These are phyloP conservation scores for Epichloe uncinata DNA, from an alignment of 2,329 filamentous ascomycete species.

Conservation along the genomic window DNA sequence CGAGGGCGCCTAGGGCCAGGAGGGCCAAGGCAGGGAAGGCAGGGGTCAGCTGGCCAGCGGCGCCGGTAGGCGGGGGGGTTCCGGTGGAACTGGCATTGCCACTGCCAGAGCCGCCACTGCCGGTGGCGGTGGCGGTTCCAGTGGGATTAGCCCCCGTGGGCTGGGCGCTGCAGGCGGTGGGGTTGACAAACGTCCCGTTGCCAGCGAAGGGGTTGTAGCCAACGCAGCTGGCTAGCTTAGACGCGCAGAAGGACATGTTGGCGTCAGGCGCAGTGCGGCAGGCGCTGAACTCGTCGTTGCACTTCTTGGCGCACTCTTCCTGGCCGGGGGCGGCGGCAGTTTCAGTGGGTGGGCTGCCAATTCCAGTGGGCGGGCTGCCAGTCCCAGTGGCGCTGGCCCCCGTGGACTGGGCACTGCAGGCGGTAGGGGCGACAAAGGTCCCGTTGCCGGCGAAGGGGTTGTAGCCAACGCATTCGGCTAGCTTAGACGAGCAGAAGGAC, in stretches of 20 bases:
- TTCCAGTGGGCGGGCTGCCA: too few species aligned
- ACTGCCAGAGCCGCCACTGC: too few species aligned
- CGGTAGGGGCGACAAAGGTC: too few species aligned
- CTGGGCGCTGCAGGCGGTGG: constrained; percentile 9
- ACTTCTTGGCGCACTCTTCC: constrained; percentile 10
- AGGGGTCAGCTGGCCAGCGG: constrained; percentile 11
- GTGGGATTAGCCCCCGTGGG: neutral
- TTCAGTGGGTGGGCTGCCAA: too few species aligned
- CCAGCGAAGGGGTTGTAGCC: constrained; percentile 13
- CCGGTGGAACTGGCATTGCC: too few species aligned
- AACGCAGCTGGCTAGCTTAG: constrained; percentile 13
- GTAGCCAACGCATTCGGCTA: too few species aligned
- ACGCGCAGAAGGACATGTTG: constrained; percentile 14
- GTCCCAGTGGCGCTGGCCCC: too few species aligned
- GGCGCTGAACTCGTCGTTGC: constrained; percentile 7
- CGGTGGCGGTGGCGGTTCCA: neutral
- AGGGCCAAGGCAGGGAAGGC: constrained; percentile 12
- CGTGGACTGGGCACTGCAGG: too few species aligned
- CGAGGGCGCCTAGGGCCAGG: constrained; percentile 13
- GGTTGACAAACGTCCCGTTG: constrained; percentile 6
- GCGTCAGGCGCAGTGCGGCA: constrained; percentile 10
- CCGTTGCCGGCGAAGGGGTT: too few species aligned
- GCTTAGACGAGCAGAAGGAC: constrained; percentile 10
- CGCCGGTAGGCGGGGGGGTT: constrained; percentile 6
- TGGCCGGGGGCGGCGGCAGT: neutral